Evolutionary conservation across 805 yeast genomes (phyloP).

Genomic region (Cyberlindnera meyerae): DNA sequence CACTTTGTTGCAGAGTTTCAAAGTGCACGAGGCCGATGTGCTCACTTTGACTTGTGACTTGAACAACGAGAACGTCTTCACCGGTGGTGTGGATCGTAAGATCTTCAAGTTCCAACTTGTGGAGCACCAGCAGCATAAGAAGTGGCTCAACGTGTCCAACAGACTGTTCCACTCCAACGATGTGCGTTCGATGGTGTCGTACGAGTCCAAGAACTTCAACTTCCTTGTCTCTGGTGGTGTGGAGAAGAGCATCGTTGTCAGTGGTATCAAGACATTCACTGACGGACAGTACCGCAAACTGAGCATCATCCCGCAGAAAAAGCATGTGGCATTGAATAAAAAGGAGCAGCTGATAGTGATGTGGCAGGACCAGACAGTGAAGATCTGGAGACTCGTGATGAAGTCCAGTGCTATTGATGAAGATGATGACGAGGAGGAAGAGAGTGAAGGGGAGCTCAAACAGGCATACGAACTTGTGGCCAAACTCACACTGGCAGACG

Average conservation of each 20-base stretch:
- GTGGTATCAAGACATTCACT: slow-evolving; percentile 59
- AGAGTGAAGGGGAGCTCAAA: slow-evolving; percentile 18
- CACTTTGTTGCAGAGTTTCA: slow-evolving; percentile 75
- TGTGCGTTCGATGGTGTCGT: slow-evolving; percentile 68
- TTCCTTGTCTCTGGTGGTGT: slow-evolving; percentile 81
- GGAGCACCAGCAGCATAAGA: slow-evolving; percentile 32
- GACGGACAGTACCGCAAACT: slow-evolving; percentile 71
- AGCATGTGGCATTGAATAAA: slow-evolving; percentile 46
- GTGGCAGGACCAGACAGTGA: slow-evolving; percentile 81
- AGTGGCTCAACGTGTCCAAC: slow-evolving; percentile 76
- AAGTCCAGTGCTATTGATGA: slow-evolving; percentile 26
- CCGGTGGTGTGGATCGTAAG: slow-evolving; percentile 93
- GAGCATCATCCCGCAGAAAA: slow-evolving; percentile 53
- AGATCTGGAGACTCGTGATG: slow-evolving; percentile 64
- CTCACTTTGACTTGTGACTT: slow-evolving; percentile 62
- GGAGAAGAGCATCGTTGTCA: slow-evolving; percentile 60
- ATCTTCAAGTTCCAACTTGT: slow-evolving; percentile 56
- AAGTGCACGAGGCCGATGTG: slow-evolving; percentile 88
- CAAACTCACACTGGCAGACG: slow-evolving; percentile 63
- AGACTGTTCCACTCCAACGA: slow-evolving; percentile 84
- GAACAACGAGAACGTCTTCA: slow-evolving; percentile 59
- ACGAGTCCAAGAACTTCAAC: slow-evolving; percentile 62
- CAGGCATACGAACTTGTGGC: slow-evolving; percentile 54
- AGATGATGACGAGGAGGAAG: slow-evolving; percentile 10
- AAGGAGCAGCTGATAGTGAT: slow-evolving; percentile 50